Percentiles rank a stretch among this genome's conserved stretches.
Conservation (phyloP, 2,329 filamentous ascomycete species). For the Aquanectria penicillioides region DNA sequence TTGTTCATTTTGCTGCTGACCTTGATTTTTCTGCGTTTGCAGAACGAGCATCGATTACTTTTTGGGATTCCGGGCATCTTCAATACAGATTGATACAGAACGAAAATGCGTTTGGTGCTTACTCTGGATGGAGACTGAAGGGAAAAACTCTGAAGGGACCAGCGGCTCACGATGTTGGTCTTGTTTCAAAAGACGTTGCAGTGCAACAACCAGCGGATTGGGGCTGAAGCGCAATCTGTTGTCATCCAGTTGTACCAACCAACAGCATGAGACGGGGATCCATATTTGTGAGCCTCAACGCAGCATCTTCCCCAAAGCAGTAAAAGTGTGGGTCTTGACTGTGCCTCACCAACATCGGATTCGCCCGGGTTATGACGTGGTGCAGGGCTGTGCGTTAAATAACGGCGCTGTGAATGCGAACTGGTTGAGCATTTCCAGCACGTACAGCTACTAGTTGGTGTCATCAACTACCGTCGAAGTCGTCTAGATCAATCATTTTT, state of each 20-base stretch:
- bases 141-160: too few species aligned
- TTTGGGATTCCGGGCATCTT: neutral
- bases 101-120: neutral
- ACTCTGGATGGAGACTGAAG: too few species aligned
- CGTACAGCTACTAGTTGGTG: too few species aligned
- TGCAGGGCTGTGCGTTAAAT: too few species aligned
- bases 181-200: neutral
- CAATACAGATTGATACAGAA: neutral
- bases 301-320: neutral
- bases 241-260: neutral
- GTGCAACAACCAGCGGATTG: neutral
- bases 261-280: neutral
- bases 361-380: too few species aligned
- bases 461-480: too few species aligned
- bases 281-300: neutral
- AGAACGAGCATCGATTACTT: neutral
- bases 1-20: neutral
- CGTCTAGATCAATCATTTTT: too few species aligned
- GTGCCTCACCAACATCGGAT: too few species aligned
- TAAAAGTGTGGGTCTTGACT: neutral
- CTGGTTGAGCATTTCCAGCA: too few species aligned
- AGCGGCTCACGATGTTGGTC: too few species aligned
- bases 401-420: too few species aligned
- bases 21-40: slow-evolving; percentile 1
- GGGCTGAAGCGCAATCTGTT: neutral